A percentile compares a stretch with the other conserved stretches of the same genome.
phyloP scores from a whole-genome alignment of 2,329 filamentous ascomycete species.

The Pseudonectria buxi region DNA sequence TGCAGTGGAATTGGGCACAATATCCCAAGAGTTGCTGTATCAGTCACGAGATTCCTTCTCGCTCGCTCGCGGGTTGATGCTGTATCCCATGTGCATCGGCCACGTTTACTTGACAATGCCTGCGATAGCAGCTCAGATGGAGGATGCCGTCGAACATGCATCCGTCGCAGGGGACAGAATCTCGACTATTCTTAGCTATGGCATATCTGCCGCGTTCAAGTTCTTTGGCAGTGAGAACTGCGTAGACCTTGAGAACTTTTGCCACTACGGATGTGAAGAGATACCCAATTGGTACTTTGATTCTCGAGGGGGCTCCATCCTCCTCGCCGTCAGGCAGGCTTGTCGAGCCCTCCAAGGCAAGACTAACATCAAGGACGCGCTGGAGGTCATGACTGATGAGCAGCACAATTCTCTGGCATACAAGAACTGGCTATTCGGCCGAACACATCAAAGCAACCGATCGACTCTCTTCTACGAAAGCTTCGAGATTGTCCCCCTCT shows the following conservation, averaged over 20 bases:
- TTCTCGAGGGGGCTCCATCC: slow-evolving; percentile 61
- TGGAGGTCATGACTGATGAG: slow-evolving; percentile 59
- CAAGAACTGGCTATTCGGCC: slow-evolving; percentile 50
- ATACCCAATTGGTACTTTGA: slow-evolving; percentile 66
- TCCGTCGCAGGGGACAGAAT: slow-evolving; percentile 63
- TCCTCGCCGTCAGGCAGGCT: slow-evolving; percentile 60
- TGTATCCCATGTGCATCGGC: slow-evolving; percentile 63
- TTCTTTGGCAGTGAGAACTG: slow-evolving; percentile 65
- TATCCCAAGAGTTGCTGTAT: slow-evolving; percentile 58
- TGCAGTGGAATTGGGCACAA: slow-evolving; percentile 56
- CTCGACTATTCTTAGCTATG: slow-evolving; percentile 64
- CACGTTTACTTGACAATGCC: slow-evolving; percentile 60
- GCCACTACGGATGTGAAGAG: slow-evolving; percentile 66
- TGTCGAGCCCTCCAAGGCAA: slow-evolving; percentile 69
- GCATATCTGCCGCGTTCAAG: slow-evolving; percentile 57
- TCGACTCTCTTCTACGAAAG: slow-evolving; percentile 63
- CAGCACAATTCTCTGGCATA: slow-evolving; percentile 54
- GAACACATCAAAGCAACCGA: slow-evolving; percentile 52
- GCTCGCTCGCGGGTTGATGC: slow-evolving; percentile 60
- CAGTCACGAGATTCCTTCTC: slow-evolving; percentile 58
- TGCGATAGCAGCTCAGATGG: slow-evolving; percentile 52
- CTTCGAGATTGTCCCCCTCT: slow-evolving; percentile 56
- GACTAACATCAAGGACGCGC: slow-evolving; percentile 45
- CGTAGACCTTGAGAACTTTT: slow-evolving; percentile 62
- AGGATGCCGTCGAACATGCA: slow-evolving; percentile 60